phyloP scores from a whole-genome alignment of 768 basidiomycete species.

The Goffeauzyma gilvescens region DNA sequence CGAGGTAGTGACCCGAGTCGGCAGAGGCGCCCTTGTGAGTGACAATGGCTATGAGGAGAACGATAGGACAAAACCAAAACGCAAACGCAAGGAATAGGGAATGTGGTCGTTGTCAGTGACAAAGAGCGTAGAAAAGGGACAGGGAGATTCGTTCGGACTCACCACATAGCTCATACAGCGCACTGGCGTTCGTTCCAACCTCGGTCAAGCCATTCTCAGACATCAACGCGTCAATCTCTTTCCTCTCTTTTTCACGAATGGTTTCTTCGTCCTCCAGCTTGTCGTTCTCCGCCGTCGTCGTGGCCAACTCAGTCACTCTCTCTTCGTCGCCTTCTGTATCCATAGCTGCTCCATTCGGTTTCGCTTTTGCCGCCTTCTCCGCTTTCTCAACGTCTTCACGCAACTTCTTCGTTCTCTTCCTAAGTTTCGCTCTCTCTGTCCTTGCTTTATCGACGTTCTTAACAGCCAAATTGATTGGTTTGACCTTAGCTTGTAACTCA shows the following conservation, averaged over 20 bases:
- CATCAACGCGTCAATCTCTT: conserved; percentile 47
- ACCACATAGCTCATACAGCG: conserved; percentile 83
- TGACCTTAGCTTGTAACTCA: conserved; percentile 52
- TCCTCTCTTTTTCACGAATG: conserved; percentile 46
- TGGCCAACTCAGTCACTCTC: conserved; percentile 30
- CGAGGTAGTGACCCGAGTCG: conserved; percentile 91
- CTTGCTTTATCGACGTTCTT: conserved; percentile 71
- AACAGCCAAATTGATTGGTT: conserved; percentile 50
- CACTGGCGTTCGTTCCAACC: conserved; percentile 61
- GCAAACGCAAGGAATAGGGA: no score
- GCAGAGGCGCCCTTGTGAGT: conserved; percentile 94
- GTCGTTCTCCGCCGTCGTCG: no score
- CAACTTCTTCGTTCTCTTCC: conserved; percentile 4
- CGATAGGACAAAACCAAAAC: no score
- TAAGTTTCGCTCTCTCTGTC: conserved; percentile 49
- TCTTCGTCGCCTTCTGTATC: no score
- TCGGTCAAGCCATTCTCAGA: conserved; percentile 39
- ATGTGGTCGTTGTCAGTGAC: no score
- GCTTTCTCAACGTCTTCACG: conserved; percentile 35
- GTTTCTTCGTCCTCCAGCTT: no score
- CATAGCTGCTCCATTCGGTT: conserved; percentile 38
- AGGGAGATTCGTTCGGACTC: no score
- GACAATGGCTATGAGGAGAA: conserved; percentile 55
- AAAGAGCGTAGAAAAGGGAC: no score
- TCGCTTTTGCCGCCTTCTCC: no score